Conservation (phyloP, 2,329 filamentous ascomycete species). For the Xylaria arbuscula region DNA sequence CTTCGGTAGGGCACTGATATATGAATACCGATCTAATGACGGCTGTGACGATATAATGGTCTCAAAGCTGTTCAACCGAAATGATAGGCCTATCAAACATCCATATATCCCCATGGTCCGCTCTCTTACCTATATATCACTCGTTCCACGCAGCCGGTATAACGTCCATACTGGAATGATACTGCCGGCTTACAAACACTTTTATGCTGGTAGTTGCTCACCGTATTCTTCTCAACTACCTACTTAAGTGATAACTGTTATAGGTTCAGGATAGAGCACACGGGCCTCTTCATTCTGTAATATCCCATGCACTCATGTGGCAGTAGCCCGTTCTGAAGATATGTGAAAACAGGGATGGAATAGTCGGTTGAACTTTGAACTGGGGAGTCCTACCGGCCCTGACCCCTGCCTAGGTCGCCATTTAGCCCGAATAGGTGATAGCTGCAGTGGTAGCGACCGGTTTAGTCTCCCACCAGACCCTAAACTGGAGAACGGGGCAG, state of each 20-base stretch:
- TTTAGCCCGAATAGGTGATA: constrained; percentile 29
- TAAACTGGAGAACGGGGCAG: not conserved
- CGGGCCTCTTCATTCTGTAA: constrained; percentile 20
- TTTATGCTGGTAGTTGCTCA: not conserved
- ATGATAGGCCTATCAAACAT: constrained; percentile 4
- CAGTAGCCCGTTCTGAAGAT: constrained; percentile 13
- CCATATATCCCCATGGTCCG: not conserved
- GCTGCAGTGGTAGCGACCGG: constrained; percentile 16
- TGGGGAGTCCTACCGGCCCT: constrained; percentile 16
- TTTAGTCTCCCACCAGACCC: constrained; percentile 18
- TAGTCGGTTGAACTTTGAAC: constrained; percentile 17
- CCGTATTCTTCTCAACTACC: not conserved
- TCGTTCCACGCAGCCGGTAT: constrained; percentile 17
- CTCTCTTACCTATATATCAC: not conserved
- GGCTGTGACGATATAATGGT: not conserved
- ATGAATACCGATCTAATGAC: not conserved
- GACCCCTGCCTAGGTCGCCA: not conserved
- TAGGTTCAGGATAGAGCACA: constrained; percentile 19
- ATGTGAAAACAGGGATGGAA: constrained; percentile 19
- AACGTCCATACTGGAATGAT: not conserved
- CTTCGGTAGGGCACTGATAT: not conserved
- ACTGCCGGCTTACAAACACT: not conserved
- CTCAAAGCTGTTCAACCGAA: constrained; percentile 4
- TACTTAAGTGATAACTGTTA: constrained; percentile 2
- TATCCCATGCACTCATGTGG: constrained; percentile 18